Evolutionary conservation across 148 eudicot species (phyloP).

Genomic region (Nepenthes gracilis): DNA sequence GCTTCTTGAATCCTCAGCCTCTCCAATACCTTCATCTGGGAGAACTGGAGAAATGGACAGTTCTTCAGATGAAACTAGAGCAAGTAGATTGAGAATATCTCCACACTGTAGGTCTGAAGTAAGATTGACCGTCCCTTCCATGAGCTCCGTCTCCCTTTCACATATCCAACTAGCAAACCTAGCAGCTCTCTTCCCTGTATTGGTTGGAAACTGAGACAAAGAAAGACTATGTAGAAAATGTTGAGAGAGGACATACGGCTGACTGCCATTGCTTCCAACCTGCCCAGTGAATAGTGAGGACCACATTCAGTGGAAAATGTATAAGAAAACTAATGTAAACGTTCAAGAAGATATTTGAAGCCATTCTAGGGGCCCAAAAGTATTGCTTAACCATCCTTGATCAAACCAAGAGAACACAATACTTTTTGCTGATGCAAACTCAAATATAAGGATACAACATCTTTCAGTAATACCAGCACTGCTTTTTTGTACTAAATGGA

Average conservation of each 20-base stretch:
- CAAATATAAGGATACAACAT: no score
- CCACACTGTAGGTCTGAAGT: slow-evolving; percentile 83
- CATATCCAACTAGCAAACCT: slow-evolving; percentile 57
- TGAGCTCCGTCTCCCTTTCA: slow-evolving; percentile 53
- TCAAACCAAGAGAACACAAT: no score
- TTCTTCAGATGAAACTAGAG: slow-evolving; percentile 67
- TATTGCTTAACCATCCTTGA: no score
- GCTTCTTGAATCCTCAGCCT: slow-evolving; percentile 65
- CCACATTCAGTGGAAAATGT: neutral
- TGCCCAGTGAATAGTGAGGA: slow-evolving; percentile 20
- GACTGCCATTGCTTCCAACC: slow-evolving; percentile 57
- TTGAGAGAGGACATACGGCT: slow-evolving; percentile 78
- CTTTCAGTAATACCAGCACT: no score
- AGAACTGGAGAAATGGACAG: slow-evolving; percentile 54
- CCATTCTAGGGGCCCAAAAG: no score
- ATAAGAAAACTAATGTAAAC: neutral
- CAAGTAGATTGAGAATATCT: slow-evolving; percentile 56
- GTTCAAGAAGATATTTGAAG: neutral
- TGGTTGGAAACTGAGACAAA: slow-evolving; percentile 54
- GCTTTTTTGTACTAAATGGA: no score
- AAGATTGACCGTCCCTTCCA: slow-evolving; percentile 52
- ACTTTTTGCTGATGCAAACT: no score
- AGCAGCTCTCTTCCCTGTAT: slow-evolving; percentile 73
- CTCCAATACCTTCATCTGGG: slow-evolving; percentile 89
- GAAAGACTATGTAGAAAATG: slow-evolving; percentile 54